Conservation (phyloP, 1,139 yeast genomes). For the Magnusiomyces clavatus region DNA sequence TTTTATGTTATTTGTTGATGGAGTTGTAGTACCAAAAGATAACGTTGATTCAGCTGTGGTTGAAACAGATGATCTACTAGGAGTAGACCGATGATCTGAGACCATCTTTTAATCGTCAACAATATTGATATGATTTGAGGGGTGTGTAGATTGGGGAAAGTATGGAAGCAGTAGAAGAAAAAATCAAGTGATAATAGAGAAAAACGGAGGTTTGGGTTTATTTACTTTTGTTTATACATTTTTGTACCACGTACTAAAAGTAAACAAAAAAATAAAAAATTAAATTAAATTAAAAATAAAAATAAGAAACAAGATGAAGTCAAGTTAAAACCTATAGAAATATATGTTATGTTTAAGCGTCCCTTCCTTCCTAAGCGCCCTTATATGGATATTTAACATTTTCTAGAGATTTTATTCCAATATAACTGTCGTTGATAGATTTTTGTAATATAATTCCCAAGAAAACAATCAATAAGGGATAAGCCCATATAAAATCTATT, state of each 20-base stretch:
- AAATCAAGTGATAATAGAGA: neutral
- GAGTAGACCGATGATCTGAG: constrained; percentile 9
- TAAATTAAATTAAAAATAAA: neutral
- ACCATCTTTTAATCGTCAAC: neutral
- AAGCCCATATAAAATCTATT: constrained; percentile 29
- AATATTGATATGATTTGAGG: too few species aligned
- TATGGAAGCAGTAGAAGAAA: neutral
- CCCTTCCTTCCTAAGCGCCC: constrained; percentile 23
- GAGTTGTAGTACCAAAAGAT: neutral
- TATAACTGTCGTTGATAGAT: constrained; percentile 26
- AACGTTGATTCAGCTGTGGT: neutral
- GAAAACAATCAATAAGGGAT: constrained; percentile 25
- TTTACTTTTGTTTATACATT: neutral
- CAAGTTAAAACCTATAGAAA: neutral
- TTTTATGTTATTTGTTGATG: constrained; percentile 34
- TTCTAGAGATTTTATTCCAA: constrained; percentile 20
- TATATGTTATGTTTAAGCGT: too few species aligned
- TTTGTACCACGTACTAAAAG: too few species aligned
- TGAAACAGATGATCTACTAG: constrained; percentile 8
- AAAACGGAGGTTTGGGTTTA: neutral
- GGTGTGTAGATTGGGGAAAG: neutral
- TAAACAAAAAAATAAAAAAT: neutral
- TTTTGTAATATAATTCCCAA: constrained; percentile 21
- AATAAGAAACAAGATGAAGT: neutral
- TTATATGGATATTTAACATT: constrained; percentile 24